Base-by-base conservation (phyloP, 108 stramenopile genomes). In the Fragilariopsis cylindrus region DNA sequence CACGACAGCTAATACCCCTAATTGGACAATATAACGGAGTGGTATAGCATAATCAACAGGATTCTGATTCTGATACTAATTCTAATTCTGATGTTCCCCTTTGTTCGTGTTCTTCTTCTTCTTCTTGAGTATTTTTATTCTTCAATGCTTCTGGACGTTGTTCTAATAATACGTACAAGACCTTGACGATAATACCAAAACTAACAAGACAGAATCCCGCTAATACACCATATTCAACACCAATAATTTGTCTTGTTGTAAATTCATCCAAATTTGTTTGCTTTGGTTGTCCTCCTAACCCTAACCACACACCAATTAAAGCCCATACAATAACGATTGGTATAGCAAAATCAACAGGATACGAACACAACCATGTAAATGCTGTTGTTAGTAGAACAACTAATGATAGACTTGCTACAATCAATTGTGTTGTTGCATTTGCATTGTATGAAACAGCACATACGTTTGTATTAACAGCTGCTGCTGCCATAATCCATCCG, bases 401-500 rank as follows among this genome's bases (percentile, higher is more conserved):
- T 44, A 93, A 62, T 3, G 79, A 74, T 12, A 82, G 70, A 43
- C 87, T 72, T 7, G 87, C 84, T 8, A 83, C 79, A 6, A 75
- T 57, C 49, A 87, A 56, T 74, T 90, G 86, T 7, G 72, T 70
- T 16, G 53, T 54, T 18, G 82, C 81, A 9, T 78, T 49, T 40
- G 67, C 75, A 5, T 69, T 80, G 44, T 74, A 52, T 1, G 67
- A 58, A 13, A 90, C 86, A 18, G 84, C 69, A 11, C 84, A 68
- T n/a, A 91, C 88, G 71, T 85, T 88, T n/a, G 89, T 75, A 77
- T 91, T 91, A 8, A 93, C 64, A 21, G 76, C 77, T 3, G 82
- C 72, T 3, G 92, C 92, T 2, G 92, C 92, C 21, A 85, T 81
- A 65, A 93, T 91, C 92, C 92, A 93, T 9, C 92, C 92, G 9